Conservation (phyloP, 495 filamentous ascomycete genomes). For the Amniculicola lignicola region DNA sequence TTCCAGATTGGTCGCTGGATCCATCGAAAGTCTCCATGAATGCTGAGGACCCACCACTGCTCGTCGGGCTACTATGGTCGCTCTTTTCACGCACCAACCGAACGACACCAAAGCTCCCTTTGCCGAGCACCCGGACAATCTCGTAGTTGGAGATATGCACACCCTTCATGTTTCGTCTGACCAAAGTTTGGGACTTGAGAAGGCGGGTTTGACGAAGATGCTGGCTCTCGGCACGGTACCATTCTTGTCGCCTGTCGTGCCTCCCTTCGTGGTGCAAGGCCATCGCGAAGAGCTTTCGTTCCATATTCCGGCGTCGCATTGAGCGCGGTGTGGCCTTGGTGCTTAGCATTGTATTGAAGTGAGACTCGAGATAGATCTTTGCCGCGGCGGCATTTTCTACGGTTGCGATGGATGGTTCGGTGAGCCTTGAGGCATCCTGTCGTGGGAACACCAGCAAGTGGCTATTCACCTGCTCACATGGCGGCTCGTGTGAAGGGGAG, state of each 20-base stretch:
- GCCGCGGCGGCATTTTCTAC: slow-evolving; percentile 74
- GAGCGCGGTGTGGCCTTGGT: slow-evolving; percentile 56
- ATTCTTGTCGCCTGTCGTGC: slow-evolving; percentile 52
- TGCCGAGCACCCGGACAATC: slow-evolving; percentile 78
- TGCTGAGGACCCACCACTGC: slow-evolving; percentile 5
- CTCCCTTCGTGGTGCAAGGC: slow-evolving; percentile 56
- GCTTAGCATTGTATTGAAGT: slow-evolving; percentile 66
- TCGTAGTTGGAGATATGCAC: slow-evolving; percentile 68
- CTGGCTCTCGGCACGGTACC: slow-evolving; percentile 64
- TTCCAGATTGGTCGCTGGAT: not conserved
- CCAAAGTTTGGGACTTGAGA: slow-evolving; percentile 59
- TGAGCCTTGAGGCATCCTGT: slow-evolving; percentile 40
- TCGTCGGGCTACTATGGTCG: slow-evolving; percentile 11
- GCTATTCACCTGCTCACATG: slow-evolving; percentile 45
- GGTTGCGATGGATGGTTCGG: slow-evolving; percentile 64
- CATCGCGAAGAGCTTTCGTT: slow-evolving; percentile 55
- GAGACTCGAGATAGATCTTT: slow-evolving; percentile 82
- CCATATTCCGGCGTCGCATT: slow-evolving; percentile 64
- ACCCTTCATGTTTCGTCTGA: slow-evolving; percentile 40
- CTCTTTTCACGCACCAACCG: slow-evolving; percentile 70
- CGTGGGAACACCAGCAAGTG: slow-evolving; percentile 39
- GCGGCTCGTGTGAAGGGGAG: slow-evolving; percentile 22
- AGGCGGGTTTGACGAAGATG: slow-evolving; percentile 71
- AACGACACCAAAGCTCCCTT: slow-evolving; percentile 92
- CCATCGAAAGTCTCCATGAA: slow-evolving; percentile 14